phyloP scores from a whole-genome alignment of 371 early-diverging fungal species.

The Catenaria anguillulae region DNA sequence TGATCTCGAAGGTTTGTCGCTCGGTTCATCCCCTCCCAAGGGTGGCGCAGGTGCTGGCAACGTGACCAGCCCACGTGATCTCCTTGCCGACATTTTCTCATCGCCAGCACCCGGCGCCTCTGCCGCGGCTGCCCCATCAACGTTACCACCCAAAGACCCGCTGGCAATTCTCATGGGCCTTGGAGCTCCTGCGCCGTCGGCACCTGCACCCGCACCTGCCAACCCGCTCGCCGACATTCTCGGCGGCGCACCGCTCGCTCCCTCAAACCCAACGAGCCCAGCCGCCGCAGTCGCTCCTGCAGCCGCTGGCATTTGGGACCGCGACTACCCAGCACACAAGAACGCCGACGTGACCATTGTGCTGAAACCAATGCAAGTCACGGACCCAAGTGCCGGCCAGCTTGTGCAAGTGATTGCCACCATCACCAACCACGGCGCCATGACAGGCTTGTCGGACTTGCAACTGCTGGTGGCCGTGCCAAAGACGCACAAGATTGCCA shows the following conservation, averaged over 20 bases:
- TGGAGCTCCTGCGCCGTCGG: background rate
- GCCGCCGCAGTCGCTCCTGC: background rate
- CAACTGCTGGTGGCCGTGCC: conserved; percentile 7
- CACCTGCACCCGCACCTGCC: background rate
- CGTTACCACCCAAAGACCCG: background rate
- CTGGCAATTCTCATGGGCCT: background rate
- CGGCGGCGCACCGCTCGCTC: no score
- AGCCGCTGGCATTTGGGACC: background rate
- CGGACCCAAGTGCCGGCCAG: background rate
- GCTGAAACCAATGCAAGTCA: background rate
- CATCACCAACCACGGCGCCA: background rate
- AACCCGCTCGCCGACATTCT: conserved; percentile 1
- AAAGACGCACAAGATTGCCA: conserved; percentile 1
- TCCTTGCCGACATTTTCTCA: background rate
- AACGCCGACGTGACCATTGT: background rate
- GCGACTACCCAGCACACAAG: background rate
- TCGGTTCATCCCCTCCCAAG: background rate
- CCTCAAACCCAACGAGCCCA: background rate
- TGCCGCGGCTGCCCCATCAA: background rate
- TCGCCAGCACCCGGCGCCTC: background rate
- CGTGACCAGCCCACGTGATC: background rate
- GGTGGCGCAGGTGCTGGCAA: background rate
- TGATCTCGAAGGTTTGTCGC: background rate
- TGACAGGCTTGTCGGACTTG: background rate
- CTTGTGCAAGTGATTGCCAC: conserved; percentile 1